Conservation (phyloP, 1,284 basidiomycete genomes). For the Lentinula novae-zelandiae region DNA sequence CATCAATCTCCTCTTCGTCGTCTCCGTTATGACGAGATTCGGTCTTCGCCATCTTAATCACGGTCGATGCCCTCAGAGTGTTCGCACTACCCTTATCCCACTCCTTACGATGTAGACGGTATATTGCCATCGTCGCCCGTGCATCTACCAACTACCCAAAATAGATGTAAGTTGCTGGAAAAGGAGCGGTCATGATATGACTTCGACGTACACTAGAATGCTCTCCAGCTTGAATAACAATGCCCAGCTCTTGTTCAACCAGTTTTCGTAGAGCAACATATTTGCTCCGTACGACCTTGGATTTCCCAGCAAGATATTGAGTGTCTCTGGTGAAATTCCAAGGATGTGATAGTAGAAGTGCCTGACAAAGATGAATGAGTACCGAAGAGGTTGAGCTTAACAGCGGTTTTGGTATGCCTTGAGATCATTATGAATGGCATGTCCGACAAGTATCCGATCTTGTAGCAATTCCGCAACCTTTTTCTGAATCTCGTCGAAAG, state of each 20-base stretch:
- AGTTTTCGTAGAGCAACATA: conserved; percentile 81
- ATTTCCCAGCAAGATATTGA: conserved; percentile 59
- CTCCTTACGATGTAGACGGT: conserved; percentile 78
- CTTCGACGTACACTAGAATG: conserved; percentile 72
- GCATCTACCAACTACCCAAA: conserved; percentile 80
- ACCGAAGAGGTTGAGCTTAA: background rate
- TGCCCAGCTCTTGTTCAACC: conserved; percentile 76
- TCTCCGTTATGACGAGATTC: background rate
- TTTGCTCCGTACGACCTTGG: conserved; percentile 55
- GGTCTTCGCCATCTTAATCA: background rate
- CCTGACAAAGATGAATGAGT: conserved; percentile 25
- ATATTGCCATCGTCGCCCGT: conserved; percentile 94
- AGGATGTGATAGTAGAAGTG: conserved; percentile 93
- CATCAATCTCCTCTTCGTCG: conserved; percentile 17
- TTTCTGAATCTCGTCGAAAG: conserved; percentile 81
- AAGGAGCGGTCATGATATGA: too few species aligned
- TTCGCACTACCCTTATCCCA: conserved; percentile 65
- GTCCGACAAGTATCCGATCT: conserved; percentile 86
- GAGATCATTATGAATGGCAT: conserved; percentile 91
- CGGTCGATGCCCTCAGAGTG: background rate
- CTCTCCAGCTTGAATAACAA: conserved; percentile 85
- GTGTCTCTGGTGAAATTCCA: conserved; percentile 81
- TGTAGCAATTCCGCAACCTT: conserved; percentile 77
- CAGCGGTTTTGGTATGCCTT: conserved; percentile 45
- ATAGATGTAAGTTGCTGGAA: background rate